These are phyloP conservation scores for Kwoniella bestiolae DNA, from an alignment of 768 basidiomycete genomes.

Conservation along the genomic window DNA sequence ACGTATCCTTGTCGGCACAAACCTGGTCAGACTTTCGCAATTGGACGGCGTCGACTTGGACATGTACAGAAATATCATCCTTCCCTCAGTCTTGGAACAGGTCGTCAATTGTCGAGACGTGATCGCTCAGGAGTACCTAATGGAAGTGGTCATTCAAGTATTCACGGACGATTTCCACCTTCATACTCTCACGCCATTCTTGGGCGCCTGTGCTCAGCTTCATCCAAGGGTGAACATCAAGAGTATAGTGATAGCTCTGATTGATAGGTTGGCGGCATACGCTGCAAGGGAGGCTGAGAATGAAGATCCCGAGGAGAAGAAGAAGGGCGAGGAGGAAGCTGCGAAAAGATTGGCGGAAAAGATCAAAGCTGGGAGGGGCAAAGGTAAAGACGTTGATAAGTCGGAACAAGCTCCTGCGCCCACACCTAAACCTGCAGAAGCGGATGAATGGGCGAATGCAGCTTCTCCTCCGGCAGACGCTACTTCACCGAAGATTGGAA, in stretches of 20 bases:
- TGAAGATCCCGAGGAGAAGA: slow-evolving; percentile 93
- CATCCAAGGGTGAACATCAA: slow-evolving; percentile 99
- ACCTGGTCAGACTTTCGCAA: slow-evolving; percentile 91
- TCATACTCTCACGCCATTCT: slow-evolving; percentile 91
- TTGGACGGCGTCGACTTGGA: slow-evolving; percentile 95
- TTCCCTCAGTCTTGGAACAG: slow-evolving; percentile 93
- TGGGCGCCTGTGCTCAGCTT: slow-evolving; percentile 91
- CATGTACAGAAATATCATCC: slow-evolving; percentile 81
- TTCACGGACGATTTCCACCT: slow-evolving; percentile 99
- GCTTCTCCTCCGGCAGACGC: slow-evolving; percentile 24
- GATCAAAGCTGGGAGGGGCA: slow-evolving; percentile 73
- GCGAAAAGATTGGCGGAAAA: slow-evolving; percentile 83
- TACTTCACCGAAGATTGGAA: background rate
- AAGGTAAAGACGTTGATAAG: slow-evolving; percentile 60
- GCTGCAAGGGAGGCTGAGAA: slow-evolving; percentile 96
- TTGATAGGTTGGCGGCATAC: slow-evolving; percentile 92
- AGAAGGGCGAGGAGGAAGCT: slow-evolving; percentile 89
- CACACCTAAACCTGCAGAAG: slow-evolving; percentile 35
- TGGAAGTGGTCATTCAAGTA: slow-evolving; percentile 99
- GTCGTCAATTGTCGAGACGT: slow-evolving; percentile 98
- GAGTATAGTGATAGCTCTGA: slow-evolving; percentile 94
- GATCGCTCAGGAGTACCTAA: slow-evolving; percentile 97
- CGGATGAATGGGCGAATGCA: slow-evolving; percentile 41
- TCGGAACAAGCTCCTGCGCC: slow-evolving; percentile 30
- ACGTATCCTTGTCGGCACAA: slow-evolving; percentile 95